Conservation (phyloP, 768 basidiomycete species). For the Pulveroboletus sp. region DNA sequence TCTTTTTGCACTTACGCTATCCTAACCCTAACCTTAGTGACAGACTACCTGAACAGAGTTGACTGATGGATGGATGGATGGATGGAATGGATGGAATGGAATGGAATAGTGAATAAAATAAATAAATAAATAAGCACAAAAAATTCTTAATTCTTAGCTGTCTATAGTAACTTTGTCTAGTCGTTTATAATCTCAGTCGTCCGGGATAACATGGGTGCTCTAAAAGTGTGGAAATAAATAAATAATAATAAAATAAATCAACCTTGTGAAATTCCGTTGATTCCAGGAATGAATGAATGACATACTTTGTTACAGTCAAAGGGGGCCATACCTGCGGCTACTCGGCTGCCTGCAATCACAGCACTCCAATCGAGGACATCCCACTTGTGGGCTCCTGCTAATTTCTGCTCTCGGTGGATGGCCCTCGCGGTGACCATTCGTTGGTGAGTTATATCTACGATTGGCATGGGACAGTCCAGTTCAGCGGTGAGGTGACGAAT, state of each 20-base stretch:
- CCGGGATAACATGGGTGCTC: constrained; percentile 21
- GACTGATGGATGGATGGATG: too few species aligned
- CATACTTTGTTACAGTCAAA: constrained; percentile 37
- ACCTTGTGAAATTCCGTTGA: neutral
- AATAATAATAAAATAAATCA: too few species aligned
- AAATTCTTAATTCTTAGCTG: too few species aligned
- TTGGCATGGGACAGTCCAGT: constrained; percentile 68
- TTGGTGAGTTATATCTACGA: constrained; percentile 68
- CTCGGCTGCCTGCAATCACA: constrained; percentile 72
- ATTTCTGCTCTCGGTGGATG: constrained; percentile 49
- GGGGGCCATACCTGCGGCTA: constrained; percentile 64
- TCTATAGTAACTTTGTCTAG: too few species aligned
- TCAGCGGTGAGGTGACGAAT: constrained; percentile 68
- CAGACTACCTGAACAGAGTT: neutral
- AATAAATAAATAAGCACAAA: too few species aligned
- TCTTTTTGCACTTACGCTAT: constrained; percentile 31
- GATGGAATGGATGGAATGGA: too few species aligned
- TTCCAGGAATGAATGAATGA: neutral
- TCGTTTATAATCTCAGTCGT: constrained; percentile 13
- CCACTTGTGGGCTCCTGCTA: constrained; percentile 46
- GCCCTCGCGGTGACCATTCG: constrained; percentile 80
- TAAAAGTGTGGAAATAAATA: too few species aligned
- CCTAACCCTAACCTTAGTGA: constrained; percentile 48
- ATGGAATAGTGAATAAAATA: too few species aligned
- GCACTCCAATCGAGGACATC: constrained; percentile 81